These are phyloP conservation scores for Elongisporangium anandrum DNA, from an alignment of 352 stramenopile species.

Conservation along the genomic window DNA sequence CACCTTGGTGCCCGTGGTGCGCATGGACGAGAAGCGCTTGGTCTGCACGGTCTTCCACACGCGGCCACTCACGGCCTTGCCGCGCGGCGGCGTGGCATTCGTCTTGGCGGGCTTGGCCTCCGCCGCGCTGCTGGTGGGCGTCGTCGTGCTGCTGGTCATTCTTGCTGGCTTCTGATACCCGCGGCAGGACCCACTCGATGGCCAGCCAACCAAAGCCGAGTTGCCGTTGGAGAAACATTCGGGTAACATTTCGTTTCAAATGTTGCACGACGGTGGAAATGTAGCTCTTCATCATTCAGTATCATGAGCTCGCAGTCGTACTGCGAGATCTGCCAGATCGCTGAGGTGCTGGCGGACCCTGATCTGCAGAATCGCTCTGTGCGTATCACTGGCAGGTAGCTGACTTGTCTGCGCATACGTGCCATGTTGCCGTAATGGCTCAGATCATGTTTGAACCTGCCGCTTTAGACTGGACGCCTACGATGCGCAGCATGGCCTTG, in stretches of 20 bases:
- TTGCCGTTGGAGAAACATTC: constrained; percentile 14
- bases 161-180: constrained; percentile 1
- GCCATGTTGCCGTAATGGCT: not conserved
- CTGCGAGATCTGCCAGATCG: constrained; percentile 80
- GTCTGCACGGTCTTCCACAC: constrained; percentile 85
- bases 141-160: constrained; percentile 15
- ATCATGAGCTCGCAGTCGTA: constrained; percentile 20
- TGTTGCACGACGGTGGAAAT: constrained; percentile 5
- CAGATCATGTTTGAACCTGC: not conserved
- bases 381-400: constrained; percentile 66
- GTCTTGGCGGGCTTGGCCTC: constrained; percentile 12
- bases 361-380: constrained; percentile 70
- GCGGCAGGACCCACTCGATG: constrained; percentile 11
- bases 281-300: not conserved
- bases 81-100: constrained; percentile 29
- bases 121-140: constrained; percentile 8
- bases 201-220: constrained; percentile 14
- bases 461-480: constrained; percentile 64
- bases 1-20: constrained; percentile 71
- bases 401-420: not conserved
- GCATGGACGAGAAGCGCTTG: constrained; percentile 66
- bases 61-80: constrained; percentile 67
- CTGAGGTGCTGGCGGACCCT: constrained; percentile 58
- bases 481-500: constrained; percentile 42
- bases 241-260: constrained; percentile 10